Percentiles rank a stretch among this genome's conserved stretches.
phyloP scores from a whole-genome alignment of 1,139 yeast species.

The Saccharomyces hybrid region DNA sequence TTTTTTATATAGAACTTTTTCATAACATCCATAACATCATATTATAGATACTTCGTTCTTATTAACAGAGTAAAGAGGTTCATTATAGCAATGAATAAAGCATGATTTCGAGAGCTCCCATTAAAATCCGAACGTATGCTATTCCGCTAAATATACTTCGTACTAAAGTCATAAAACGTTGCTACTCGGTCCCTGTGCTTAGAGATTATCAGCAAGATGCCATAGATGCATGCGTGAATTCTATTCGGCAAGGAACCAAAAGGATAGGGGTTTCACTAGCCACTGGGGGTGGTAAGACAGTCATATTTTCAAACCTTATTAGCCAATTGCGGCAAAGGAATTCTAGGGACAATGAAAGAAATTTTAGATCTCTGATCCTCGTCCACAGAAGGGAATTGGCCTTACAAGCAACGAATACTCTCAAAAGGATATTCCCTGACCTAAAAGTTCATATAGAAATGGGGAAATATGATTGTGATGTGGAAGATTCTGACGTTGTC shows the following conservation, averaged over 20 bases:
- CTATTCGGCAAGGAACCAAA: conserved; percentile 41
- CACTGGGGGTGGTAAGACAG: conserved; percentile 94
- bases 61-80: not conserved
- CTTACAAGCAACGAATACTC: conserved; percentile 54
- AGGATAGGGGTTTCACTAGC: conserved; percentile 82
- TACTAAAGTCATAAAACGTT: not conserved
- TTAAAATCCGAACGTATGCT: not conserved
- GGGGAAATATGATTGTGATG: conserved; percentile 38
- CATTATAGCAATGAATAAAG: not conserved
- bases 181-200: conserved; percentile 20
- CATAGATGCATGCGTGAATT: conserved; percentile 45
- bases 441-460: conserved; percentile 62
- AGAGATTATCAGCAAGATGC: conserved; percentile 71
- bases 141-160: not conserved
- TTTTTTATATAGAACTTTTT: not conserved
- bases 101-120: not conserved
- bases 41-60: not conserved
- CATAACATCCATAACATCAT: not conserved
- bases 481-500: conserved; percentile 49
- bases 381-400: conserved; percentile 82
- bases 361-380: conserved; percentile 45
- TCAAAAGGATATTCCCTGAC: conserved; percentile 44
- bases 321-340: conserved; percentile 34
- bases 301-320: conserved; percentile 65
- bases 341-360: conserved; percentile 37